Evolutionary conservation across 2,329 filamentous ascomycete species (phyloP), one percentile per base, ranked within the genome.

Genomic region (Corynespora cassiicola): DNA sequence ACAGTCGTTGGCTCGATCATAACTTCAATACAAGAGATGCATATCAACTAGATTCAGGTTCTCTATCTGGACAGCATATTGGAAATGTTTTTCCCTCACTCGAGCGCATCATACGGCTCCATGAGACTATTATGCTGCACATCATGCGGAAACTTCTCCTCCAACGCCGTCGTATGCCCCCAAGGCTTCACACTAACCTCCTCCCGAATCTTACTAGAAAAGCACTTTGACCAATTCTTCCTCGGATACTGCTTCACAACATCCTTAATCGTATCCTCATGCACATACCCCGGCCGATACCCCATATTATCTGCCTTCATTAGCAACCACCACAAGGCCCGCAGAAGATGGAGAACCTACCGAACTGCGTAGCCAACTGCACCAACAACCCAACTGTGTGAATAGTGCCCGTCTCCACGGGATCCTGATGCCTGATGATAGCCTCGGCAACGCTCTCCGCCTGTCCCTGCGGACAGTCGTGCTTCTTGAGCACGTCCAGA

Each of bases 381-480:
- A 86, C 72, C 34, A 87, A 52, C 53, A 80, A 77, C 0, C 80
- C 83, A 1, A 87, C 57, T 2, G 79, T 74, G 0, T 83, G 82
- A 38, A 87, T 81, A 14, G 59, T 81, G 0, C 85, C 85, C 2
- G 75, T 75, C 1, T 76, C 72, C 2, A 84, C 83, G 0, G 86
- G 67, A 61, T 88, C 86, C 52, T 82, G 77, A 66, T 90, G 86
- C 2, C 86, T 75, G 50, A 88, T 84, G 44, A 89, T 82, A 7
- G 84, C 79, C 57, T 89, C 85, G 7, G 76, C 75, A 2, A 88
- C 82, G 32, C 77, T 79, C 58, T 88, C 84, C 2, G 82, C 81
- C 60, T 87, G 82, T 15, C 76, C 71, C 5, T 64, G 59, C 0
- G 76, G 66, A 0, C 77, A 74, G 0, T 69, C 65, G 3, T 69